phyloP scores from a whole-genome alignment of 176 grass and related monocot genomes.

The Oryza coarctata region DNA sequence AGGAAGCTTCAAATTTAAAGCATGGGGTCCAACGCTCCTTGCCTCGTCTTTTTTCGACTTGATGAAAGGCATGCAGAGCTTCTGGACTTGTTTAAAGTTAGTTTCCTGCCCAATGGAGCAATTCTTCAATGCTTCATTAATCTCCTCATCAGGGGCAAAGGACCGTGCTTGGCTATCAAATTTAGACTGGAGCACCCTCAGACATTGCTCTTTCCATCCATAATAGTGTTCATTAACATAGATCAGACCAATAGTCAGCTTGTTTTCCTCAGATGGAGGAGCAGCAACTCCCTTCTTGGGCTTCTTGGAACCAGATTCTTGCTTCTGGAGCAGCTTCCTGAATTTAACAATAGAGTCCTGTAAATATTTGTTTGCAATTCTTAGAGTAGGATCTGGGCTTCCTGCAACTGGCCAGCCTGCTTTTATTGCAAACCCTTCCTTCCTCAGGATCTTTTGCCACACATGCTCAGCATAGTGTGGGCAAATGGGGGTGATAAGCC shows the following conservation, averaged over 20 bases:
- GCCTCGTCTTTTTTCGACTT: constrained; percentile 72
- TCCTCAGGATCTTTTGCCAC: constrained; percentile 61
- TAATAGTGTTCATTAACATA: constrained; percentile 67
- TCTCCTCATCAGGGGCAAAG: constrained; percentile 61
- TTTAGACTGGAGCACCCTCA: constrained; percentile 53
- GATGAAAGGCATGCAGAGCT: constrained; percentile 74
- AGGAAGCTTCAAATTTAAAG: constrained; percentile 57
- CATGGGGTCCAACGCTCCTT: constrained; percentile 38
- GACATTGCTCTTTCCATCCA: constrained; percentile 72
- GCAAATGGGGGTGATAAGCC: constrained; percentile 58
- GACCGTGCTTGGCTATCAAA: constrained; percentile 31
- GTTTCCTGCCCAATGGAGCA: constrained; percentile 39
- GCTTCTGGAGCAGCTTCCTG: constrained; percentile 67
- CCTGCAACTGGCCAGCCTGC: constrained; percentile 58
- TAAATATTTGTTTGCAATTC: constrained; percentile 63
- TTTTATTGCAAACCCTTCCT: constrained; percentile 59
- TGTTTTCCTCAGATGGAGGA: constrained; percentile 33
- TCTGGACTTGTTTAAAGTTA: constrained; percentile 68
- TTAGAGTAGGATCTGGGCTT: constrained; percentile 39
- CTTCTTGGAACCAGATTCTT: constrained; percentile 57
- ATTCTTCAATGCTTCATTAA: constrained; percentile 46
- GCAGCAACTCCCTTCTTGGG: constrained; percentile 50
- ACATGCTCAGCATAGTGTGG: constrained; percentile 78
- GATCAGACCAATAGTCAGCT: constrained; percentile 46
- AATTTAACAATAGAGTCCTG: constrained; percentile 62